These are phyloP conservation scores for Scheffersomyces stambukii DNA, from an alignment of 1,139 yeast species.

Conservation along the genomic window DNA sequence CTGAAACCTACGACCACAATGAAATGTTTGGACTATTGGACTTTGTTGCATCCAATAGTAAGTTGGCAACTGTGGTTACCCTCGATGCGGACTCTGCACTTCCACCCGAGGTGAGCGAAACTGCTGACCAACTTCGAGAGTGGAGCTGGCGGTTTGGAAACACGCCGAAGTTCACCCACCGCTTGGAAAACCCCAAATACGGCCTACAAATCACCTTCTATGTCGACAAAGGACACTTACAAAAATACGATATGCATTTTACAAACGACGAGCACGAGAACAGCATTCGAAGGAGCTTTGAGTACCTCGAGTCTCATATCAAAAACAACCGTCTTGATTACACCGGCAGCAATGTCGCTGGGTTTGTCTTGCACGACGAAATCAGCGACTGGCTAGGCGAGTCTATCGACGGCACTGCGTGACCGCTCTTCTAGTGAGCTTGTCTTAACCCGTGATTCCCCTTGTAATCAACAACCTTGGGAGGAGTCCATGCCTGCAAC, in stretches of 20 bases:
- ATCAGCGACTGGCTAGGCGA: constrained; percentile 47
- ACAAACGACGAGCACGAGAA: constrained; percentile 9
- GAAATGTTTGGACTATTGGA: constrained; percentile 34
- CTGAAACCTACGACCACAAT: constrained; percentile 19
- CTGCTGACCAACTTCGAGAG: constrained; percentile 39
- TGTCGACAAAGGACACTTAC: constrained; percentile 37
- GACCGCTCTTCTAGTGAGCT: too few relatives aligned
- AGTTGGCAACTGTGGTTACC: constrained; percentile 12
- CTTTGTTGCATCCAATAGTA: constrained; percentile 20
- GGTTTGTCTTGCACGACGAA: constrained; percentile 39
- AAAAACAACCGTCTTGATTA: constrained; percentile 24
- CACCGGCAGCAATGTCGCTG: constrained; percentile 42
- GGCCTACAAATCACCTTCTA: constrained; percentile 32
- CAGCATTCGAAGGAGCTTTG: constrained; percentile 22
- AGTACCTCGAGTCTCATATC: constrained; percentile 24
- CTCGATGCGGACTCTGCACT: constrained; percentile 30
- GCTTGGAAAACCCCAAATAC: constrained; percentile 25
- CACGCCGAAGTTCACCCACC: constrained; percentile 63
- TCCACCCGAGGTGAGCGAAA: constrained; percentile 43
- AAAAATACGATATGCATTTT: constrained; percentile 17
- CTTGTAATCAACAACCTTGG: constrained; percentile 46
- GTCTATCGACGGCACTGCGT: constrained; percentile 43
- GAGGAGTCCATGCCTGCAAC: constrained; percentile 48
- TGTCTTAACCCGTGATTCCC: constrained; percentile 54
- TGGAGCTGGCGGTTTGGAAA: constrained; percentile 76